Percentiles rank a stretch among this genome's conserved stretches.
phyloP scores from a whole-genome alignment of 805 yeast species.

The Pichia exigua region DNA sequence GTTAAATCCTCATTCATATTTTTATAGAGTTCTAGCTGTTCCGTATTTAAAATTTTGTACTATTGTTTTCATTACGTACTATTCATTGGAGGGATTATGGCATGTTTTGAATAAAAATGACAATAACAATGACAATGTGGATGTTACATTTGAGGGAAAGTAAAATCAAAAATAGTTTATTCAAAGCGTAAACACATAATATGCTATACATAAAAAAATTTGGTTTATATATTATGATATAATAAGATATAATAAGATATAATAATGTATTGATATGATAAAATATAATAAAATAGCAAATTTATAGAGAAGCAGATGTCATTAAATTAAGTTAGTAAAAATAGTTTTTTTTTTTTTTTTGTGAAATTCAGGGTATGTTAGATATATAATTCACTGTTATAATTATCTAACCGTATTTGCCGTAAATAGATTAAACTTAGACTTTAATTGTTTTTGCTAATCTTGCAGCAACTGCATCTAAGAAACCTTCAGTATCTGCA shows the following conservation, averaged over 20 bases:
- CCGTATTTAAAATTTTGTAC: conserved; percentile 40
- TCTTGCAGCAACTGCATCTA: conserved; percentile 62
- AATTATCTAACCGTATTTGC: background rate
- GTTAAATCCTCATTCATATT: conserved; percentile 26
- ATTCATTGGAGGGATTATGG: conserved; percentile 38
- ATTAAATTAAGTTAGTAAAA: too few relatives aligned
- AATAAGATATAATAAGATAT: too few relatives aligned
- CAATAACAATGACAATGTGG: conserved; percentile 5
- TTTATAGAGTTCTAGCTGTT: conserved; percentile 39
- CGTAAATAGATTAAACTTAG: background rate
- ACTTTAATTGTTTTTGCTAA: conserved; percentile 15
- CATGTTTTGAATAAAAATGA: conserved; percentile 29
- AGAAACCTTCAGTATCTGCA: conserved; percentile 69
- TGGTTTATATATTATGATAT: background rate
- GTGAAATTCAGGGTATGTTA: background rate
- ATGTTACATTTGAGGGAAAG: background rate
- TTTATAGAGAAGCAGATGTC: background rate
- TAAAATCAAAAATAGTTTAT: background rate
- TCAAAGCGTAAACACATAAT: background rate
- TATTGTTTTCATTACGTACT: conserved; percentile 39
- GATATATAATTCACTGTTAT: conserved; percentile 4
- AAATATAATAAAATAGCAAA: too few relatives aligned
- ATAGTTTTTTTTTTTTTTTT: too few relatives aligned
- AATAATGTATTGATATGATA: too few relatives aligned
- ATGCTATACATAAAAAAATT: background rate